Conservation (phyloP, 2,329 filamentous ascomycete genomes). For the Sporothrix variecibatus region DNA sequence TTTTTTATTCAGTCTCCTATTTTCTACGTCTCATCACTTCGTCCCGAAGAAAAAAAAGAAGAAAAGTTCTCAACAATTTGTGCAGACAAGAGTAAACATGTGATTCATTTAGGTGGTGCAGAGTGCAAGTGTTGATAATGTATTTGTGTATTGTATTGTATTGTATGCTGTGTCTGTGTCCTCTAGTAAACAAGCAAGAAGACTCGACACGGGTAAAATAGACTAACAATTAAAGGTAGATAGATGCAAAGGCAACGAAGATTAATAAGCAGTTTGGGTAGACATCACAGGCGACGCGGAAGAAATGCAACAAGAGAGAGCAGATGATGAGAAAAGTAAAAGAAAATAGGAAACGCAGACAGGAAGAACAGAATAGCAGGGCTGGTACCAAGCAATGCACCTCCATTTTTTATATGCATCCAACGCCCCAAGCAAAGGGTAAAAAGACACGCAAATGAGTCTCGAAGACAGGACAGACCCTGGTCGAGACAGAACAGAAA, state of each 20-base stretch:
- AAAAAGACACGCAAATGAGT: slow-evolving; percentile 4
- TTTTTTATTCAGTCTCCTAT: slow-evolving; percentile 2
- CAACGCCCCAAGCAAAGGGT: slow-evolving; percentile 21
- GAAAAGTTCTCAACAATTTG: slow-evolving; percentile 21
- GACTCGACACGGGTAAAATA: neutral
- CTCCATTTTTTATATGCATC: slow-evolving; percentile 22
- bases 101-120: neutral
- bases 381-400: slow-evolving; percentile 14
- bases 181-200: neutral
- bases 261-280: neutral
- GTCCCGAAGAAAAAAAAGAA: slow-evolving; percentile 21
- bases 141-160: neutral
- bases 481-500: neutral
- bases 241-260: neutral
- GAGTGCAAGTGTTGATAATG: neutral
- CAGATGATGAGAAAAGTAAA: neutral
- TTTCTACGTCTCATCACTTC: neutral
- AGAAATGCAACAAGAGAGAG: neutral
- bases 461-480: neutral
- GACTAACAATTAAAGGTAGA: neutral
- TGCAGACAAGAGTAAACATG: neutral
- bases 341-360: slow-evolving; percentile 10
- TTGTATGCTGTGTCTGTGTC: slow-evolving; percentile 10
- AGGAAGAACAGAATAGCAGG: slow-evolving; percentile 10
- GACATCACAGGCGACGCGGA: neutral